Evolutionary conservation across 176 grass and related monocot species (phyloP).

Genomic region (Oryza coarctata): DNA sequence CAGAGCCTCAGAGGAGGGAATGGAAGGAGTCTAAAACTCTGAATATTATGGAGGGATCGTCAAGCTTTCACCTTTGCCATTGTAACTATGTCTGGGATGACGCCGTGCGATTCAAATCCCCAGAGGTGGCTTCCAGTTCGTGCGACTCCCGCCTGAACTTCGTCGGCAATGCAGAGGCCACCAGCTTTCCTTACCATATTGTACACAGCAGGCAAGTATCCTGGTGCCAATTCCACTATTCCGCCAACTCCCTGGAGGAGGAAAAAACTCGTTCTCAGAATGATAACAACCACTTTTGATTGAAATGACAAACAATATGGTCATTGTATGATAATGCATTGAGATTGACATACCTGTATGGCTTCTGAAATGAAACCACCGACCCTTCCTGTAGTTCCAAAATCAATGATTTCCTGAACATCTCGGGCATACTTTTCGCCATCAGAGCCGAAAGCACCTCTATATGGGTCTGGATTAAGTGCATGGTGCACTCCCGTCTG

Average conservation of each 20-base stretch:
- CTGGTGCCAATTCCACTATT: constrained; percentile 88
- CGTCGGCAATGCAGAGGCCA: constrained; percentile 87
- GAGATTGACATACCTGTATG: constrained; percentile 69
- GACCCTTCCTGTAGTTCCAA: constrained; percentile 80
- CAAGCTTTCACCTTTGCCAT: constrained; percentile 76
- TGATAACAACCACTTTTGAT: background rate
- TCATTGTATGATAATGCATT: background rate
- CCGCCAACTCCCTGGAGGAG: constrained; percentile 80
- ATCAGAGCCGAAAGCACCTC: constrained; percentile 78
- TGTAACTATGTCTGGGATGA: constrained; percentile 92
- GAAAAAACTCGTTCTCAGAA: background rate
- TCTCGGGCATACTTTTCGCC: constrained; percentile 92
- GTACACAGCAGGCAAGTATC: constrained; percentile 85
- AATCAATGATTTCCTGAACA: constrained; percentile 94
- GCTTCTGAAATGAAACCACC: constrained; percentile 96
- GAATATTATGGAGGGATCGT: background rate
- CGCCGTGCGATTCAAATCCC: constrained; percentile 79
- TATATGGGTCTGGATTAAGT: constrained; percentile 85
- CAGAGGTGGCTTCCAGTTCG: constrained; percentile 91
- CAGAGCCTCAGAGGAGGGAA: background rate
- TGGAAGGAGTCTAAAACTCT: background rate
- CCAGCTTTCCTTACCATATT: constrained; percentile 75
- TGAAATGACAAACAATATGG: background rate
- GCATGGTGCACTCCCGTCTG: constrained; percentile 95
- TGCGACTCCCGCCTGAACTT: constrained; percentile 86